phyloP scores from a whole-genome alignment of 441 rosid genomes.

The Melastoma candidum region DNA sequence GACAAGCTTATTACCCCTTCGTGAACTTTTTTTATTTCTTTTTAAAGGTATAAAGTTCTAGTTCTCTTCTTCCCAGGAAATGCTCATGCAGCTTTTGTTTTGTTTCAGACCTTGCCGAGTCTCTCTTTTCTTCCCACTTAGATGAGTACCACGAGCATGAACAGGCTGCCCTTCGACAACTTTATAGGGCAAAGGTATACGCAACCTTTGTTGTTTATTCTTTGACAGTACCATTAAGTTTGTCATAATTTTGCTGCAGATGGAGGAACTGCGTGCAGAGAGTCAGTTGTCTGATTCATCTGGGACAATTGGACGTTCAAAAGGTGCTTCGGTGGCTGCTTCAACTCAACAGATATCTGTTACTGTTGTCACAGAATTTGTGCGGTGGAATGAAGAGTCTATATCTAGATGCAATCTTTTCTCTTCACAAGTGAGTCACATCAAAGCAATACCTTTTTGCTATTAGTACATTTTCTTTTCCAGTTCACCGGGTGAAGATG shows the following conservation, averaged over 20 bases:
- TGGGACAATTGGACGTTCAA: constrained; percentile 91
- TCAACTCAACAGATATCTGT: constrained; percentile 92
- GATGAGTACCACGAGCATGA: constrained; percentile 97
- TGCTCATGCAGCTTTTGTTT: constrained; percentile 5
- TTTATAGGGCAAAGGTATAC: constrained; percentile 79
- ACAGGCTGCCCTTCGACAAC: constrained; percentile 87
- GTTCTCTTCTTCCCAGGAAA: no score
- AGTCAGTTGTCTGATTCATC: constrained; percentile 64
- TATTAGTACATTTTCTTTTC: not conserved
- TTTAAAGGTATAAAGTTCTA: no score
- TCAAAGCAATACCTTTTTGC: constrained; percentile 10
- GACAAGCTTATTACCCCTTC: no score
- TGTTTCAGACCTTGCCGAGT: constrained; percentile 79
- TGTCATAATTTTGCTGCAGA: constrained; percentile 28
- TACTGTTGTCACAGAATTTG: constrained; percentile 94
- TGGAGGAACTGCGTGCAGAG: constrained; percentile 91
- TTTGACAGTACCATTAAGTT: constrained; percentile 15
- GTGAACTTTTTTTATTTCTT: no score
- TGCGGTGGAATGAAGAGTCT: constrained; percentile 98
- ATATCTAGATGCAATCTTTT: constrained; percentile 85
- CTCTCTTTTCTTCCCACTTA: constrained; percentile 88
- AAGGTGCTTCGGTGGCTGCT: constrained; percentile 80
- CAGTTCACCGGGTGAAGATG: no score
- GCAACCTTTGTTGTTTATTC: constrained; percentile 11
- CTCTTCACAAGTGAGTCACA: constrained; percentile 61